These are phyloP conservation scores for Echinochloa phyllopogon DNA, from an alignment of 176 grass and related monocot species.

Conservation along the genomic window DNA sequence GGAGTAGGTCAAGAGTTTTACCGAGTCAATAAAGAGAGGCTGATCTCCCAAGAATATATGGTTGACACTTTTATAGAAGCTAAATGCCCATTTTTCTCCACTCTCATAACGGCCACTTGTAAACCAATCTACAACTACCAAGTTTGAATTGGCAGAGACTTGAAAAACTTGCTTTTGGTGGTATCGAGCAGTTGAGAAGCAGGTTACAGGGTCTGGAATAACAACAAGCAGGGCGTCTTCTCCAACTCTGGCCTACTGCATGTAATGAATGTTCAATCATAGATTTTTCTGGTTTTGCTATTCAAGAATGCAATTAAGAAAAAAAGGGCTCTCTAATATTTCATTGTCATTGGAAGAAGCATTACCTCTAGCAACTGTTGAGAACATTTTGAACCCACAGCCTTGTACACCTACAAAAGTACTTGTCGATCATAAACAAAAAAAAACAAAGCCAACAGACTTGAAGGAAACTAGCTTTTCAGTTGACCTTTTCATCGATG, in stretches of 20 bases:
- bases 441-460: background rate
- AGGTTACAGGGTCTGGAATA: constrained; percentile 92
- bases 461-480: background rate
- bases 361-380: constrained; percentile 84
- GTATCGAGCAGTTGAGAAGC: constrained; percentile 73
- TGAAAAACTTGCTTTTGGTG: constrained; percentile 82
- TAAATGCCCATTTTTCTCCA: constrained; percentile 85
- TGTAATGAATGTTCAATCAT: constrained; percentile 32
- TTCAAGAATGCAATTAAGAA: background rate
- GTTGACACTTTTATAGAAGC: constrained; percentile 71
- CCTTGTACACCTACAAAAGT: constrained; percentile 77
- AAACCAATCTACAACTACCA: constrained; percentile 92
- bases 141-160: constrained; percentile 64
- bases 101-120: constrained; percentile 85
- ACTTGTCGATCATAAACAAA: constrained; percentile 19
- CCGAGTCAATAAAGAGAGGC: constrained; percentile 85
- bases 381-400: constrained; percentile 80
- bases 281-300: too few relatives aligned
- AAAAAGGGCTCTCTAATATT: background rate
- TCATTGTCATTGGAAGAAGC: background rate
- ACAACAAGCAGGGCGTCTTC: constrained; percentile 68
- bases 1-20: constrained; percentile 31
- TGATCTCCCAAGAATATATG: constrained; percentile 68
- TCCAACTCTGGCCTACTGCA: constrained; percentile 81
- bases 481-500: background rate